Base-by-base conservation (phyloP, 306 rosid species). In the Carpinus viminea region DNA sequence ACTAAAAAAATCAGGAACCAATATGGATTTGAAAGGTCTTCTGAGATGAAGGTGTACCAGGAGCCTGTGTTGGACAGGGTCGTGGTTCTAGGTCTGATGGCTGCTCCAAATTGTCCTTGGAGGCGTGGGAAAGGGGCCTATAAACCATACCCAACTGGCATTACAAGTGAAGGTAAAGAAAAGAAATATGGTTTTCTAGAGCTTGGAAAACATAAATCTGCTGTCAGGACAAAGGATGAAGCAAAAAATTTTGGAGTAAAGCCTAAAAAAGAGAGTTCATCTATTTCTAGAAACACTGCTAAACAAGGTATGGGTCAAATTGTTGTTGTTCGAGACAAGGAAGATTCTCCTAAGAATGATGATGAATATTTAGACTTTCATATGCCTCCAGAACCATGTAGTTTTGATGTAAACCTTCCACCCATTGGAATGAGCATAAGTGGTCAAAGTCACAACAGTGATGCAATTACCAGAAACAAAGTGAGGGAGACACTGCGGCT, bases 401-500 rank as follows among this genome's bases (percentile, higher is more conserved):
- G 31, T 83, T 16, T 57, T 7, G 68, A 59, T 45, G 92, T 94
- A 53, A 65, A 46, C 70, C 76, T 85, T 73, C 85, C 88, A 79
- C 97, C 97, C 72, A 31, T 86, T 70, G 56, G 82, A 83, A 84
- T 31, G 61, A 72, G 72, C 83, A 74, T 28, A 45, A 83, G 65
- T 65, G 80, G 86, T 55, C 70, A 70, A 28, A 61, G 28, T 64
- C 76, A 79, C n/a, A 88, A 55, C 11, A 76, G 24, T 51, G 90
- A 86, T 56, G 64, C 86, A 57, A 80, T 79, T 80, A 84, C 86
- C 50, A 89, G 97, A 24, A 76, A 73, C 73, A 88, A 79, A 80
- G 98, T 94, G 78, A 89, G 91, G 85, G 91, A 92, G 86, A 80
- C 90, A 48, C 79, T 92, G 83, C 93, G 95, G 45, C 83, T 88